Percentiles rank a stretch among this genome's conserved stretches.
These are phyloP conservation scores for Pistacia vera DNA, from an alignment of 345 rosid species.

Conservation along the genomic window DNA sequence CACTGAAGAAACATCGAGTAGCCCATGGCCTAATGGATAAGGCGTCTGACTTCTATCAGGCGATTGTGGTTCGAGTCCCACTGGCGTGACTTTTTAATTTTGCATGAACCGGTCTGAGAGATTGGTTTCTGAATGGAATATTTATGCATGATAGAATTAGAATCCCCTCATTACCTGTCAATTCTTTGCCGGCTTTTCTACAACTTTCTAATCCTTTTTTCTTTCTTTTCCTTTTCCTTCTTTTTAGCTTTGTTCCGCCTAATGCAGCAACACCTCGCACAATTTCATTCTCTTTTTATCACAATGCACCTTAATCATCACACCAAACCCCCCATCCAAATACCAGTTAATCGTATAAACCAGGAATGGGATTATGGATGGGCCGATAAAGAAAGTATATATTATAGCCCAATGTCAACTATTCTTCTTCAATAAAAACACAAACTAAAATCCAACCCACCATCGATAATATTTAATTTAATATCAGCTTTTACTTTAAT, in stretches of 20 bases:
- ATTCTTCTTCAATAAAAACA: neutral
- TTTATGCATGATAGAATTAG: no score
- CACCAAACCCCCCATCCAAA: no score
- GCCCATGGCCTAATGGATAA: conserved; percentile 88
- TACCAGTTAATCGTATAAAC: no score
- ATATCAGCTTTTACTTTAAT: neutral
- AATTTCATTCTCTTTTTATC: no score
- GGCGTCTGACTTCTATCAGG: conserved; percentile 85
- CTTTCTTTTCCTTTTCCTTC: neutral
- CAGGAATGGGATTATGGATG: neutral
- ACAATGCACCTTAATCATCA: no score
- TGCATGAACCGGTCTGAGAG: no score
- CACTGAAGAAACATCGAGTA: no score
- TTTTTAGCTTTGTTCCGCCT: neutral
- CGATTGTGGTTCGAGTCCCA: conserved; percentile 94
- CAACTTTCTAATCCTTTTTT: no score
- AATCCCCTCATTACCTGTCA: no score
- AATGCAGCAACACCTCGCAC: neutral
- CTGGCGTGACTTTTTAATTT: conserved; percentile 41
- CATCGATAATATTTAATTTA: neutral
- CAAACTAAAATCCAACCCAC: neutral
- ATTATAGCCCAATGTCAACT: neutral
- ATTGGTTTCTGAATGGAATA: no score
- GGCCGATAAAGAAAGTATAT: neutral
- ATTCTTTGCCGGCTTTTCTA: neutral